Base-by-base conservation (phyloP, 768 basidiomycete genomes). In the Pulveroboletus sp. region DNA sequence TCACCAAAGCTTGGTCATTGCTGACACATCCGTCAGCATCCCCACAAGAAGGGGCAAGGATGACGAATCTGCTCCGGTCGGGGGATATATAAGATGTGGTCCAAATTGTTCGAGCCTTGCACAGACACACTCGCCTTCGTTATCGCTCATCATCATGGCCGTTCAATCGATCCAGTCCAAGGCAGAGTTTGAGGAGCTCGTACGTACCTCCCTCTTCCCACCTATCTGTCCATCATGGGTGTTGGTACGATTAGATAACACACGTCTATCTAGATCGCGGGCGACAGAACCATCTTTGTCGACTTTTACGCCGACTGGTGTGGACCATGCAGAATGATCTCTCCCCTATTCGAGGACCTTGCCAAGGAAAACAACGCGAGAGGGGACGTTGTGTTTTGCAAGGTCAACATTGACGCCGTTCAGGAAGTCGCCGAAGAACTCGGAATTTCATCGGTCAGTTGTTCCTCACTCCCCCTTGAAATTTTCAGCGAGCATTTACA, bases 361-460 rank as follows among this genome's bases (percentile, higher is more conserved):
- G 49, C 51, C 0, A 0, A 15, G 1, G 11, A 53, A 3, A 21
- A 21, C 11, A 39, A 45, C 0, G 50, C 60, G 4, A 53, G 49
- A 37, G 47, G 59, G 1, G 62, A 55, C 8, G 60, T 83, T 52
- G 71, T 71, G 15, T 89, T 86, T 70, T 84, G 81, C 75, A 89
- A 86, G 65, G 77, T 89, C 52, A 81, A 91, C 55, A 77, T 86
- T 21, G 87, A 91, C 57, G 68, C 69, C 6, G 73, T 76, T 41
- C 33, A 54, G 0, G 72, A 75, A 0, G 74, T 86, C 45, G 54
- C 78, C 0, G 60, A 74, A 47, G 79, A 78, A 61, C 76, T 77
- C 43, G 72, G 73, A 21, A 69, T 87, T 46, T 69, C 72, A 57
- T 77, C 80, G 26, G 85, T 86, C 51, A 30, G 82, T 60, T 3